A percentile compares a stretch with the other conserved stretches of the same genome.
These are phyloP conservation scores for Alternaria longipes DNA, from an alignment of 2,329 filamentous ascomycete species.

Conservation along the genomic window DNA sequence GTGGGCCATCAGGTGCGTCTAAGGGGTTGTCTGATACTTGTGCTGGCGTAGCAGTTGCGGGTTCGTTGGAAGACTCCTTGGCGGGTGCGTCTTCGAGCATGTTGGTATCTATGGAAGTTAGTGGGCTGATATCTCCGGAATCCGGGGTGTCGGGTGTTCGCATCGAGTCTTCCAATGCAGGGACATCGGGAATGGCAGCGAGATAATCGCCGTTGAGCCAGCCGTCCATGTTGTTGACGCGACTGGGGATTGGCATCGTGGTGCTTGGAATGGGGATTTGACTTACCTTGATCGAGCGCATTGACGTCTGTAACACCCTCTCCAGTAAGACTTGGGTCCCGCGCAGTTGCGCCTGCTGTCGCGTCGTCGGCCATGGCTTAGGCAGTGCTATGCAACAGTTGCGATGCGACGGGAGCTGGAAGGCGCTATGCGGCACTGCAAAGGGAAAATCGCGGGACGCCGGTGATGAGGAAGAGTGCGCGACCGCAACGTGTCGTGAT, in stretches of 20 bases:
- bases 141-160: not conserved
- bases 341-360: conserved; percentile 39
- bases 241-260: conserved; percentile 6
- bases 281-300: conserved; percentile 47
- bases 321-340: conserved; percentile 35
- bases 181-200: not conserved
- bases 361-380: conserved; percentile 49
- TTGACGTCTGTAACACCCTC: conserved; percentile 35
- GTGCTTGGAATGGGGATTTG: not conserved
- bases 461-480: conserved; percentile 11
- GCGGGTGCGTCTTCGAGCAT: conserved; percentile 56
- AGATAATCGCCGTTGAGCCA: not conserved
- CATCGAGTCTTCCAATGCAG: not conserved
- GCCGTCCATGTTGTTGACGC: conserved; percentile 17
- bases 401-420: conserved; percentile 33
- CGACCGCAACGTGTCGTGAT: conserved; percentile 14
- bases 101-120: conserved; percentile 64
- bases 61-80: conserved; percentile 62
- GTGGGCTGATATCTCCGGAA: not conserved
- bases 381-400: conserved; percentile 23
- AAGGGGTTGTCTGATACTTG: conserved; percentile 70
- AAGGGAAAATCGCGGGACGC: conserved; percentile 26
- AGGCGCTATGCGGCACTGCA: conserved; percentile 22
- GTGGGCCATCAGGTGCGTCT: conserved; percentile 72
- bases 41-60: conserved; percentile 66